Percentiles rank a stretch among this genome's conserved stretches.
These are phyloP conservation scores for Candolleomyces eurysporus DNA, from an alignment of 768 basidiomycete species.

Conservation along the genomic window DNA sequence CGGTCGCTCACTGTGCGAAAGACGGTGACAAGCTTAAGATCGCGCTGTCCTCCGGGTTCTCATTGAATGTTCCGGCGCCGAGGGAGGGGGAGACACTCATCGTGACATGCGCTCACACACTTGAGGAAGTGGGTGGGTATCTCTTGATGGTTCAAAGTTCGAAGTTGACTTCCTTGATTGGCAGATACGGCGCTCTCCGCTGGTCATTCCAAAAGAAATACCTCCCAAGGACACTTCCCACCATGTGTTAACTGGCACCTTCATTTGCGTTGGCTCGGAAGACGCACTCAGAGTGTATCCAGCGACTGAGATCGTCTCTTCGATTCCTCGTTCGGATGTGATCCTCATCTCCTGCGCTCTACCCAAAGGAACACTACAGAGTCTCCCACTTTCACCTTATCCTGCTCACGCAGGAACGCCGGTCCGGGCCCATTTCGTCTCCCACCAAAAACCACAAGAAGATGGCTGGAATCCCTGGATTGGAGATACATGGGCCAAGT, in stretches of 20 bases:
- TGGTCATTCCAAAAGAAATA: constrained; percentile 16
- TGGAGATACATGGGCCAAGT: constrained; percentile 52
- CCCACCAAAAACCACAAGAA: constrained; percentile 35
- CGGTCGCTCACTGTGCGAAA: constrained; percentile 52
- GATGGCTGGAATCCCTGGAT: constrained; percentile 51
- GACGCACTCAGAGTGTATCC: constrained; percentile 33
- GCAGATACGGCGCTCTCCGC: constrained; percentile 30
- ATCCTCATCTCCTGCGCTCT: constrained; percentile 39
- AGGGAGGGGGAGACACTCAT: constrained; percentile 32
- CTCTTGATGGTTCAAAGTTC: constrained; percentile 5
- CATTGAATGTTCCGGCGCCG: constrained; percentile 32
- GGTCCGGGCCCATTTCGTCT: constrained; percentile 55
- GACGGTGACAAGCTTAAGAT: constrained; percentile 39
- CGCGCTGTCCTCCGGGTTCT: constrained; percentile 57
- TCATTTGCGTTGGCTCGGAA: constrained; percentile 40
- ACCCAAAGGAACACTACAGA: constrained; percentile 26
- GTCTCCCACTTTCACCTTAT: constrained; percentile 64
- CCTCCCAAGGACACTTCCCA: constrained; percentile 3
- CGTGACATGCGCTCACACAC: constrained; percentile 60
- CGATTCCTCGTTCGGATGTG: constrained; percentile 60
- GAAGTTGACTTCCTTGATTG: not conserved
- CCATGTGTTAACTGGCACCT: constrained; percentile 31
- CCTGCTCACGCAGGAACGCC: constrained; percentile 44
- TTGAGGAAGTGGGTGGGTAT: constrained; percentile 48
- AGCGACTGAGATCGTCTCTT: constrained; percentile 46